Conservation (phyloP, 2,329 filamentous ascomycete genomes). For the Massarina eburnea region DNA sequence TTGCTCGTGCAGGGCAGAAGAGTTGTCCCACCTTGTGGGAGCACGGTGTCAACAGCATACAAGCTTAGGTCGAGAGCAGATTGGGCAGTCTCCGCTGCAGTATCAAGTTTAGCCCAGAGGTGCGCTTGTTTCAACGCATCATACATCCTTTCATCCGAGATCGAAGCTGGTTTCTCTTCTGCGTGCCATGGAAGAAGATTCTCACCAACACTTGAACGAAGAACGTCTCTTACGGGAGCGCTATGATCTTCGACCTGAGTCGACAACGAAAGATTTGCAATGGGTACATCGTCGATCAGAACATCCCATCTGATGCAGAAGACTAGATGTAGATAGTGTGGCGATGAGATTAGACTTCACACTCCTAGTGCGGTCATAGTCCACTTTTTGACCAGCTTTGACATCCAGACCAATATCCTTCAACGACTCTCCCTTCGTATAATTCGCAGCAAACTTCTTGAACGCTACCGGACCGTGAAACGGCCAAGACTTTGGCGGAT, state of each 20-base stretch:
- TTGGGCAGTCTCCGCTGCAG: not conserved
- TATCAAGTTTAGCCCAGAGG: slow-evolving; percentile 10
- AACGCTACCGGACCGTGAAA: slow-evolving; percentile 41
- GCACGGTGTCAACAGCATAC: slow-evolving; percentile 11
- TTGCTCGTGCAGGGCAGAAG: slow-evolving; percentile 60
- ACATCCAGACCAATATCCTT: slow-evolving; percentile 47
- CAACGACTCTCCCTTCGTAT: slow-evolving; percentile 29
- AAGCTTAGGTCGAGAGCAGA: slow-evolving; percentile 13
- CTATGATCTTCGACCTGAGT: slow-evolving; percentile 54
- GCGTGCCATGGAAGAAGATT: slow-evolving; percentile 39
- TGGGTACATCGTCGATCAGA: slow-evolving; percentile 48
- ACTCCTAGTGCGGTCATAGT: slow-evolving; percentile 53
- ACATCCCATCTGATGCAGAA: slow-evolving; percentile 47
- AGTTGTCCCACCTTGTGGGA: slow-evolving; percentile 51
- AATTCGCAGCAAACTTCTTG: slow-evolving; percentile 41
- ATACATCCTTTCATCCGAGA: slow-evolving; percentile 14
- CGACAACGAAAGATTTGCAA: slow-evolving; percentile 44
- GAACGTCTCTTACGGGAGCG: slow-evolving; percentile 57
- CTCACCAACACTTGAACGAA: slow-evolving; percentile 50
- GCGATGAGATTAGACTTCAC: slow-evolving; percentile 48
- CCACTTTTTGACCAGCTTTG: slow-evolving; percentile 44
- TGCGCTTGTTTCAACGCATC: slow-evolving; percentile 15
- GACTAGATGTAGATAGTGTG: slow-evolving; percentile 44
- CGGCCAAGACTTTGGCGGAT: slow-evolving; percentile 41
- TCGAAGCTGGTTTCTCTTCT: slow-evolving; percentile 1